Conservation (phyloP, 352 stramenopile species). For the Phytopythium mirpurense region DNA sequence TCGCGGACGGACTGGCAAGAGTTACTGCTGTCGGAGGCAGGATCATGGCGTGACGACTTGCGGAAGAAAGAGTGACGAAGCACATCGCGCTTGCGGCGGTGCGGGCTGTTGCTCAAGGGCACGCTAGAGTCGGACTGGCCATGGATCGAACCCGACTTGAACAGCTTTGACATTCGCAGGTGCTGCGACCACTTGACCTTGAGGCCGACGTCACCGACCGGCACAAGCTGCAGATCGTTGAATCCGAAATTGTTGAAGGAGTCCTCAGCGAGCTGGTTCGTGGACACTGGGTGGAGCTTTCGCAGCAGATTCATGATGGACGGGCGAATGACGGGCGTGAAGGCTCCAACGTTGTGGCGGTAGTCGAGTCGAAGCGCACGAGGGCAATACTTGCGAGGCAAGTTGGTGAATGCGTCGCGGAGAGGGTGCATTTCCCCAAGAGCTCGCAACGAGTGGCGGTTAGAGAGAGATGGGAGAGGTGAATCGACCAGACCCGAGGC, state of each 20-base stretch:
- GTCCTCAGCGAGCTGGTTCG: conserved; percentile 5
- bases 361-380: neutral
- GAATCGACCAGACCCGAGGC: neutral
- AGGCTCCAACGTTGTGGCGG: neutral
- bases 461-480: neutral
- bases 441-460: neutral
- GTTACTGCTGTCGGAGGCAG: conserved; percentile 16
- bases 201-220: neutral
- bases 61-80: conserved; percentile 3
- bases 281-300: conserved; percentile 12
- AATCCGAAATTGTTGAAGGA: neutral
- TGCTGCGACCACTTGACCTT: conserved; percentile 11
- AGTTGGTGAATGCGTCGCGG: conserved; percentile 6
- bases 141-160: conserved; percentile 7
- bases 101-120: neutral
- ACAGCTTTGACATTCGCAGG: conserved; percentile 5
- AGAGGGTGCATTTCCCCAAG: no score
- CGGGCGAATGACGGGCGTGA: neutral
- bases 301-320: conserved; percentile 18
- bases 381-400: neutral
- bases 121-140: conserved; percentile 8
- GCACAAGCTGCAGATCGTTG: neutral
- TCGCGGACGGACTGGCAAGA: conserved; percentile 11
- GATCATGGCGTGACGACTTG: conserved; percentile 10
- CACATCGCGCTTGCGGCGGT: conserved; percentile 1